Conservation (phyloP, 371 early-diverging fungal species). For the Catenaria anguillulae region DNA sequence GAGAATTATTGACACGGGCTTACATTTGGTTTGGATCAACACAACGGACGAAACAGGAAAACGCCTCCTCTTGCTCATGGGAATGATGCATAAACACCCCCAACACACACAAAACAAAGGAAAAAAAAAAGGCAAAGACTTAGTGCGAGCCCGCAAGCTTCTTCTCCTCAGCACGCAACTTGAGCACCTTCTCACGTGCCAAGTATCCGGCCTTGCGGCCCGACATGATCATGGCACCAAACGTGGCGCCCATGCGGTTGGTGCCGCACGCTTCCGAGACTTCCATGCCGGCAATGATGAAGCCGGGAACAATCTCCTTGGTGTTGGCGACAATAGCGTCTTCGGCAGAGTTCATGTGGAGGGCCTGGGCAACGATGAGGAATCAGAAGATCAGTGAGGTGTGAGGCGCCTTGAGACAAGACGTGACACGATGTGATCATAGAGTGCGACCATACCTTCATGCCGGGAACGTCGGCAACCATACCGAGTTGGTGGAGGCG, state of each 20-base stretch:
- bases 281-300: conserved; percentile 51
- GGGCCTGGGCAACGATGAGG: too few species aligned
- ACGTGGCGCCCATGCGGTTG: conserved; percentile 28
- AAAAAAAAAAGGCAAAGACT: too few species aligned
- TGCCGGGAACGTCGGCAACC: conserved; percentile 40
- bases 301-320: conserved; percentile 53
- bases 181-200: background rate
- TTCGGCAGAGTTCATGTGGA: conserved; percentile 60
- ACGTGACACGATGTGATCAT: too few species aligned
- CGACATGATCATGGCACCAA: background rate
- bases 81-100: too few species aligned
- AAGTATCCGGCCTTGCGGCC: background rate
- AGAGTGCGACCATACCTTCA: too few species aligned
- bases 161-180: background rate
- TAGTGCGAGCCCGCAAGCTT: background rate
- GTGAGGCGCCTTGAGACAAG: too few species aligned
- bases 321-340: conserved; percentile 51
- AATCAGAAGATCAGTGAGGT: too few species aligned
- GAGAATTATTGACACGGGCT: too few species aligned
- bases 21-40: too few species aligned
- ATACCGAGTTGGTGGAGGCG: conserved; percentile 46
- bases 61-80: too few species aligned
- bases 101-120: too few species aligned
- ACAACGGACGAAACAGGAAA: too few species aligned
- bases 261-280: conserved; percentile 43